Evolutionary conservation across 352 stramenopile species (phyloP).

Genomic region (Elongisporangium prolatum): DNA sequence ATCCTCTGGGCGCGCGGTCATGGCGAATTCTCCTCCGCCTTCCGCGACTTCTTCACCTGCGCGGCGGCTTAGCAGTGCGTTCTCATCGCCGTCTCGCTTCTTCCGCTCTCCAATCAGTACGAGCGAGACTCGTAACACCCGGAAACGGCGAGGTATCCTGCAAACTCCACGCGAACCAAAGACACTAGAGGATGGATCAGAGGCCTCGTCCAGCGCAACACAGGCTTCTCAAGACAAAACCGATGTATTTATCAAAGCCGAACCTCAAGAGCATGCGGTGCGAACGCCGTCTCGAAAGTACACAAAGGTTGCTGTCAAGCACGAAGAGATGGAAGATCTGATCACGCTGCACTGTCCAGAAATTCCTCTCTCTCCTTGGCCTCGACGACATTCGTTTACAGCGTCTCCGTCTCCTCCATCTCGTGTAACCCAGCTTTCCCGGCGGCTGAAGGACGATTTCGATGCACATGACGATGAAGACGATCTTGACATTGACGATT

Average conservation of each 20-base stretch:
- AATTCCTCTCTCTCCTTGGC: conserved; percentile 13
- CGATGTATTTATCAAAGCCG: background rate
- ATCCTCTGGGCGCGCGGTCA: conserved; percentile 8
- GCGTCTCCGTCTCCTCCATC: conserved; percentile 20
- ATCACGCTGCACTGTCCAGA: conserved; percentile 10
- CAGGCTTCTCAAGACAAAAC: background rate
- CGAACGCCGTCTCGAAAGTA: conserved; percentile 12
- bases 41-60: conserved; percentile 16
- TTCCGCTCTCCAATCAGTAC: conserved; percentile 49
- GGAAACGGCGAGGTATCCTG: background rate
- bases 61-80: conserved; percentile 18
- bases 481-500: conserved; percentile 19
- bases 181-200: conserved; percentile 1
- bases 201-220: background rate
- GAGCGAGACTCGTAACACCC: background rate
- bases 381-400: conserved; percentile 9
- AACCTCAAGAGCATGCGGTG: background rate
- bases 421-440: conserved; percentile 23
- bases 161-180: background rate
- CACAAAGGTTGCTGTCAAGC: conserved; percentile 5
- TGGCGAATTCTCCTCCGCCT: conserved; percentile 1
- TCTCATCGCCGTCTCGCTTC: conserved; percentile 64
- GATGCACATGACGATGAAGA: conserved; percentile 21
- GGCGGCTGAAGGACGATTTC: conserved; percentile 31
- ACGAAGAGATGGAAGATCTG: conserved; percentile 13